A percentile compares a stretch with the other conserved stretches of the same genome.
These are phyloP conservation scores for Fagopyrum homotropicum DNA, from an alignment of 148 eudicot genomes.

Conservation along the genomic window DNA sequence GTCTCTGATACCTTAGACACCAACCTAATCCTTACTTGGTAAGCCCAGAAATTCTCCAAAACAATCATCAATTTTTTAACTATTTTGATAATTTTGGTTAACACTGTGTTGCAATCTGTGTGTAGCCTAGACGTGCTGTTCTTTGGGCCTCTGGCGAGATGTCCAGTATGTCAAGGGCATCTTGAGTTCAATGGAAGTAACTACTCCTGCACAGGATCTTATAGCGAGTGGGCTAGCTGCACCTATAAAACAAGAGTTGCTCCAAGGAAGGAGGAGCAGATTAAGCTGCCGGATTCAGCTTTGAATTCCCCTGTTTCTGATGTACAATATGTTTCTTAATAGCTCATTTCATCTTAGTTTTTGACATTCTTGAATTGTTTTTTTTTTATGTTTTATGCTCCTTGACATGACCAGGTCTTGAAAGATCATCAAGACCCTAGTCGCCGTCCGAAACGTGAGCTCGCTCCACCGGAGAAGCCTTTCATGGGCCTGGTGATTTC, in stretches of 20 bases:
- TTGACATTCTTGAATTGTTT: background rate
- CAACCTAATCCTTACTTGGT: constrained; percentile 42
- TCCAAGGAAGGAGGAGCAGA: constrained; percentile 37
- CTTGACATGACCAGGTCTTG: constrained; percentile 31
- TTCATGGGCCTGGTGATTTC: constrained; percentile 60
- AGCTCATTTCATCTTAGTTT: background rate
- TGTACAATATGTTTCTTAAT: constrained; percentile 24
- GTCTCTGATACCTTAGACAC: constrained; percentile 27
- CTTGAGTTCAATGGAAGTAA: constrained; percentile 37
- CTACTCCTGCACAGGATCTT: constrained; percentile 50
- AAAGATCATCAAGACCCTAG: constrained; percentile 45
- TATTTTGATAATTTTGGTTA: background rate
- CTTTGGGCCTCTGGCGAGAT: constrained; percentile 56
- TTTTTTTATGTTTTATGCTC: background rate
- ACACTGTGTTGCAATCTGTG: background rate
- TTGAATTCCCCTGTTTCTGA: constrained; percentile 40
- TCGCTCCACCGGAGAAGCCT: constrained; percentile 42
- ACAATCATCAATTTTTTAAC: no score
- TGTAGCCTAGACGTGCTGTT: constrained; percentile 67
- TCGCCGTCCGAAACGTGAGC: constrained; percentile 32
- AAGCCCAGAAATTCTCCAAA: background rate
- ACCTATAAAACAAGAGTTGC: constrained; percentile 53
- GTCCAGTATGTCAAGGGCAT: constrained; percentile 50
- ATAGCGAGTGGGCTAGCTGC: constrained; percentile 79
- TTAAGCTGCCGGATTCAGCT: constrained; percentile 53